Percentiles rank a stretch among this genome's conserved stretches.
These are phyloP conservation scores for Xylaria sp. DNA, from an alignment of 2,329 filamentous ascomycete species.

Conservation along the genomic window DNA sequence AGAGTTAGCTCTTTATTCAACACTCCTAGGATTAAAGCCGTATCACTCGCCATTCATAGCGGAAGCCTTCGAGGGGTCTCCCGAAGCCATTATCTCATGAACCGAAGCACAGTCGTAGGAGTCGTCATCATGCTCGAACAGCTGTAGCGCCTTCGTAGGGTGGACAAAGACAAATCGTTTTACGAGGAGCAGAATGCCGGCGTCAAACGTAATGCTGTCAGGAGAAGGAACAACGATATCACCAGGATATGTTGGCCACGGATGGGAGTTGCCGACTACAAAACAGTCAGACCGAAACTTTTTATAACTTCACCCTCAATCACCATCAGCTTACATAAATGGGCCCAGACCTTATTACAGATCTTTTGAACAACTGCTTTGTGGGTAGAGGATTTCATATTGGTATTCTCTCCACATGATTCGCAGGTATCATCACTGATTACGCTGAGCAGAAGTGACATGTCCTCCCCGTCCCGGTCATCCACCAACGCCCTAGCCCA, in stretches of 20 bases:
- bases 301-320: neutral
- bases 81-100: neutral
- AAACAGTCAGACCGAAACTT: neutral
- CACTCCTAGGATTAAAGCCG: neutral
- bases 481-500: neutral
- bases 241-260: neutral
- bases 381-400: neutral
- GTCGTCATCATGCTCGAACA: neutral
- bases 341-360: neutral
- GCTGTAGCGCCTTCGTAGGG: neutral
- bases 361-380: neutral
- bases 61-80: neutral
- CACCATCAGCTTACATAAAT: neutral
- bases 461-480: too few relatives aligned
- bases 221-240: too few relatives aligned
- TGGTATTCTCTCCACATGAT: neutral
- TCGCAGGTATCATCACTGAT: too few relatives aligned
- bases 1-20: neutral
- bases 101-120: neutral
- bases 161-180: neutral
- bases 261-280: neutral
- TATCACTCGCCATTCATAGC: neutral
- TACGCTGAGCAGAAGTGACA: too few relatives aligned
- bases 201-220: too few relatives aligned
- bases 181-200: neutral